Evolutionary conservation across 2,329 filamentous ascomycete genomes (phyloP).

Genomic region (Metarhizium brunneum): DNA sequence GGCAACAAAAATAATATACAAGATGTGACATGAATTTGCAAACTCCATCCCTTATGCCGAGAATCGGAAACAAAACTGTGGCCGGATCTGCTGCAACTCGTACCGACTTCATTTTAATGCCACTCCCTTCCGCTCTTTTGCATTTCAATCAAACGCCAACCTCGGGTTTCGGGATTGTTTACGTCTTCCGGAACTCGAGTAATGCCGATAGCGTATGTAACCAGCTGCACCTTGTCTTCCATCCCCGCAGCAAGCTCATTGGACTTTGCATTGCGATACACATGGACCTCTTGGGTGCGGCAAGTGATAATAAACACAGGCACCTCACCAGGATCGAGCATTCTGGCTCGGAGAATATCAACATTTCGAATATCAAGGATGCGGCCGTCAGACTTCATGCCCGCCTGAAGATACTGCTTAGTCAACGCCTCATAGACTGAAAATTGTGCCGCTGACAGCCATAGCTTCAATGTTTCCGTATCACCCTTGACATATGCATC

Average conservation of each 20-base stretch:
- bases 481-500: constrained; percentile 98
- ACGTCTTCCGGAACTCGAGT: constrained; percentile 92
- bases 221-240: constrained; percentile 97
- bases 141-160: constrained; percentile 96
- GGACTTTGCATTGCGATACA: constrained; percentile 87
- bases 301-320: constrained; percentile 97
- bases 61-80: background rate
- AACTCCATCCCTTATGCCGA: background rate
- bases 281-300: constrained; percentile 93
- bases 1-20: constrained; percentile 4
- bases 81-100: background rate
- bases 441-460: constrained; percentile 94
- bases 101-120: constrained; percentile 35
- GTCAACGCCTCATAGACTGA: constrained; percentile 95
- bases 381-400: constrained; percentile 87
- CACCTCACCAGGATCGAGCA: constrained; percentile 77
- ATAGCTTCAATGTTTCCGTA: constrained; percentile 78
- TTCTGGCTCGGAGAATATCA: constrained; percentile 72
- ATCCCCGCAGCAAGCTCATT: constrained; percentile 87
- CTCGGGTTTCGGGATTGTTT: constrained; percentile 90
- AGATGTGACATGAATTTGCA: background rate
- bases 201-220: constrained; percentile 95
- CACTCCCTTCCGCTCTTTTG: constrained; percentile 96
- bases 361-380: constrained; percentile 94
- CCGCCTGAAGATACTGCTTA: constrained; percentile 89